Percentiles rank a stretch among this genome's conserved stretches.
phyloP scores from a whole-genome alignment of 768 basidiomycete genomes.

The Tricholoma terreum region DNA sequence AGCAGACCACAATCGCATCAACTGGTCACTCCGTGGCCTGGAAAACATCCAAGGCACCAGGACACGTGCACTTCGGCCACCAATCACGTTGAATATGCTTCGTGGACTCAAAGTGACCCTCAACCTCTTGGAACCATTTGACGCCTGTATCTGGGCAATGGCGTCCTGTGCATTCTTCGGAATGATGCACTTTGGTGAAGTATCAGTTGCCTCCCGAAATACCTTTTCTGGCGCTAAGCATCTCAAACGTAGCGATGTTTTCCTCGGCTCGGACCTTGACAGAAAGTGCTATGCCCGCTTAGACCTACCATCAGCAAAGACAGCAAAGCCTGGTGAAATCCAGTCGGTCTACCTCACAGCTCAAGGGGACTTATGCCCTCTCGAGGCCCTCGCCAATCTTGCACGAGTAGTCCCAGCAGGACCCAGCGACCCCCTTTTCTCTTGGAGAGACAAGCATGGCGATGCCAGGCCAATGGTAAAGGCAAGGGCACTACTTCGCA shows the following conservation, averaged over 20 bases:
- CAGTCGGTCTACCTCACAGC: conserved; percentile 22
- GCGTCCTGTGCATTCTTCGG: no score
- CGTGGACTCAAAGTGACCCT: no score
- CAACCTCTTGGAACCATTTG: no score
- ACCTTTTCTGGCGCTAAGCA: no score
- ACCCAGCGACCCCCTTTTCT: conserved; percentile 27
- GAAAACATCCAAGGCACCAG: not conserved
- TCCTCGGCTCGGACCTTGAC: conserved; percentile 21
- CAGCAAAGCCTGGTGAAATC: not conserved
- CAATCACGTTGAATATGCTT: conserved; percentile 8
- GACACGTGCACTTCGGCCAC: not conserved
- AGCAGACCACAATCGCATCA: conserved; percentile 2
- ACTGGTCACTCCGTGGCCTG: conserved; percentile 4
- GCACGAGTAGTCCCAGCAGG: conserved; percentile 21
- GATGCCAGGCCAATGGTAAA: no score
- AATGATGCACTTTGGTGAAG: no score
- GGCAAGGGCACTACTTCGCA: no score
- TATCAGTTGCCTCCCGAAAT: no score
- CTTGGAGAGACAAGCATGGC: no score
- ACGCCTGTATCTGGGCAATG: no score
- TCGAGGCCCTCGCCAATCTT: conserved; percentile 28
- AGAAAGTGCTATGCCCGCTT: conserved; percentile 26
- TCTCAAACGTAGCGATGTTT: conserved; percentile 19
- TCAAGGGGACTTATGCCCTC: no score
- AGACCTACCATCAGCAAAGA: no score